phyloP scores from a whole-genome alignment of 2,329 filamentous ascomycete species.

The Penicillium vulpinum region DNA sequence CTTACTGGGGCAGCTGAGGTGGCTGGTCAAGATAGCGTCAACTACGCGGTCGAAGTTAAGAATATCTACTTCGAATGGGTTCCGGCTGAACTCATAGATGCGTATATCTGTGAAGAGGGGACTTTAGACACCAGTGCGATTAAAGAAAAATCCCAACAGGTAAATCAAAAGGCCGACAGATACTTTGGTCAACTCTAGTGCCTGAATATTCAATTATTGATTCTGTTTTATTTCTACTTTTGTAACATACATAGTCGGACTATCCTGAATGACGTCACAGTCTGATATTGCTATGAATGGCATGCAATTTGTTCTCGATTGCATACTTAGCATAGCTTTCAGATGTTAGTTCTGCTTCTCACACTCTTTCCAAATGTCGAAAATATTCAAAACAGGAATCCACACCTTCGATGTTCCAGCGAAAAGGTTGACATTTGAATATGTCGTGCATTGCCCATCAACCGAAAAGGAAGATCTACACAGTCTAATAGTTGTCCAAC shows the following conservation, averaged over 20 bases:
- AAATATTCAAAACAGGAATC: neutral
- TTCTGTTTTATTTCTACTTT: neutral
- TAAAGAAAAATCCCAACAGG: constrained; percentile 20
- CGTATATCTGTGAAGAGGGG: constrained; percentile 58
- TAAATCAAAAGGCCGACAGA: constrained; percentile 17
- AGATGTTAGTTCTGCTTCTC: neutral
- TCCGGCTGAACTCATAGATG: constrained; percentile 51
- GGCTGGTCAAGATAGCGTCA: constrained; percentile 9
- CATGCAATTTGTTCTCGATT: neutral
- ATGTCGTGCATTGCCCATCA: neutral
- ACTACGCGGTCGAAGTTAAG: constrained; percentile 35
- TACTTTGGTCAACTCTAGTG: constrained; percentile 23
- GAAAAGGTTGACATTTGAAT: neutral
- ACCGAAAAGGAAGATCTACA: neutral
- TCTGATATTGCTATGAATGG: neutral
- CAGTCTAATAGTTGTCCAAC: neutral
- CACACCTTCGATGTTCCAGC: neutral
- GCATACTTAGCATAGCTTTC: neutral
- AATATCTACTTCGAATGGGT: constrained; percentile 65
- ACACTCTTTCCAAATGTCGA: neutral
- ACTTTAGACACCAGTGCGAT: constrained; percentile 30
- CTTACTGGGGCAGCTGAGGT: constrained; percentile 19
- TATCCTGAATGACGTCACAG: constrained; percentile 2
- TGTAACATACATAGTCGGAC: no score
- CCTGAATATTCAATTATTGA: neutral